phyloP scores from a whole-genome alignment of 1,284 basidiomycete species.

The Austroboletus novae-zelandiae region DNA sequence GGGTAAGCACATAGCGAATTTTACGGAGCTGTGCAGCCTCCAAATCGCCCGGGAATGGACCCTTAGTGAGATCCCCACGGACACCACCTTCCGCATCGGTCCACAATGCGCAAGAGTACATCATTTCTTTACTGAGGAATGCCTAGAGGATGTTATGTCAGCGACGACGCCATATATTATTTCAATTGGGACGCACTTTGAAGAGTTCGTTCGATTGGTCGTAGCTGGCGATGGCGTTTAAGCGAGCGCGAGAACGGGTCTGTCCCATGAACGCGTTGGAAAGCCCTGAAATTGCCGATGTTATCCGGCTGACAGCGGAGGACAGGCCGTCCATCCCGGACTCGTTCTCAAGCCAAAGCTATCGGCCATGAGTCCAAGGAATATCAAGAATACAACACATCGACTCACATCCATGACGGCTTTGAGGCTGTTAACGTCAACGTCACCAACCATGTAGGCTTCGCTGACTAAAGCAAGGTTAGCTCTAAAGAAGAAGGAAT shows the following conservation, averaged over 20 bases:
- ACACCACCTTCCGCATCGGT: slow-evolving; percentile 68
- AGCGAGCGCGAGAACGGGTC: slow-evolving; percentile 70
- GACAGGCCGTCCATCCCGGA: slow-evolving; percentile 64
- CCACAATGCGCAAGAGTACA: slow-evolving; percentile 89
- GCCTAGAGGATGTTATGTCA: slow-evolving; percentile 43
- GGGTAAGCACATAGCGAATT: slow-evolving; percentile 72
- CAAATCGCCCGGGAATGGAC: slow-evolving; percentile 60
- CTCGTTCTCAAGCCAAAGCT: slow-evolving; percentile 86
- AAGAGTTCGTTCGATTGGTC: slow-evolving; percentile 85
- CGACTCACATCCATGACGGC: slow-evolving; percentile 71
- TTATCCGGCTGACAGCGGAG: slow-evolving; percentile 62
- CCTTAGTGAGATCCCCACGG: slow-evolving; percentile 57
- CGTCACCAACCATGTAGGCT: slow-evolving; percentile 83
- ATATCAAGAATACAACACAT: slow-evolving; percentile 10
- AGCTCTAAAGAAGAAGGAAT: slow-evolving; percentile 12
- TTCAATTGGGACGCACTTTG: slow-evolving; percentile 43
- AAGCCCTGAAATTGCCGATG: slow-evolving; percentile 65
- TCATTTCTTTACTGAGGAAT: slow-evolving; percentile 88
- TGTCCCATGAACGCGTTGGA: slow-evolving; percentile 84
- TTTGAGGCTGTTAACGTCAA: slow-evolving; percentile 71
- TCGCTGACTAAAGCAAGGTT: slow-evolving; percentile 66
- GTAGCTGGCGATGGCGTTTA: slow-evolving; percentile 87
- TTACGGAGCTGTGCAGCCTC: slow-evolving; percentile 83
- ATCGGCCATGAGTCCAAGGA: slow-evolving; percentile 17
- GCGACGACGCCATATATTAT: slow-evolving; percentile 27